Evolutionary conservation across 805 yeast genomes (phyloP).

Genomic region (Sugiyamaella mastotermitis): DNA sequence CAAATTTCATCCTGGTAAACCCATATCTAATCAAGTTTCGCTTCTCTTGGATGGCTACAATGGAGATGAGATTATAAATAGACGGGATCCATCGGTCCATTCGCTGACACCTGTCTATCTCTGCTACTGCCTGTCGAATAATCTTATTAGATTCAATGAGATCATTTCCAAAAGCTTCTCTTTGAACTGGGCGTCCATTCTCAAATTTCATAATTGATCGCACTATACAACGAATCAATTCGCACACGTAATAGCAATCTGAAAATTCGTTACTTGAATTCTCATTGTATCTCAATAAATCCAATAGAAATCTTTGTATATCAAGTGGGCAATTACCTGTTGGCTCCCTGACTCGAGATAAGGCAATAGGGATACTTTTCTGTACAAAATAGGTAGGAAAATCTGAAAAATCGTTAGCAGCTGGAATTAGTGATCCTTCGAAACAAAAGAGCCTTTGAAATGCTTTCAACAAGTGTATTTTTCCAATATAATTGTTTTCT

Average conservation of each 20-base stretch:
- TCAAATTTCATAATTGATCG: constrained; percentile 26
- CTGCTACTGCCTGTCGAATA: constrained; percentile 48
- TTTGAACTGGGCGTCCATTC: constrained; percentile 9
- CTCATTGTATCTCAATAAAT: constrained; percentile 75
- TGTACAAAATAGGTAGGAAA: constrained; percentile 64
- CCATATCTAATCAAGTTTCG: constrained; percentile 54
- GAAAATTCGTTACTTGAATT: constrained; percentile 71
- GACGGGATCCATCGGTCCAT: constrained; percentile 87
- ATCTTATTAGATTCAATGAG: constrained; percentile 18
- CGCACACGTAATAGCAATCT: constrained; percentile 62
- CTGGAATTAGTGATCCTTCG: constrained; percentile 57
- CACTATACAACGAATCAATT: constrained; percentile 51
- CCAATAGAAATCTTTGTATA: constrained; percentile 58
- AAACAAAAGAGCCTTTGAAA: constrained; percentile 71
- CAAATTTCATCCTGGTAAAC: constrained; percentile 43
- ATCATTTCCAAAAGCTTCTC: constrained; percentile 6
- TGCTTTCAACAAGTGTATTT: constrained; percentile 63
- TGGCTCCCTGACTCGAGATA: constrained; percentile 56
- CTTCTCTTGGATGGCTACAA: constrained; percentile 53
- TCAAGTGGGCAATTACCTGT: constrained; percentile 56
- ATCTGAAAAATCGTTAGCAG: constrained; percentile 74
- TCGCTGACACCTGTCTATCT: constrained; percentile 66
- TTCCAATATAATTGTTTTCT: constrained; percentile 62
- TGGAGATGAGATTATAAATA: constrained; percentile 48
- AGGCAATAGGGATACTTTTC: constrained; percentile 57